Evolutionary conservation across 2,329 filamentous ascomycete species (phyloP).

Genomic region (Trematosphaeria pertusa): DNA sequence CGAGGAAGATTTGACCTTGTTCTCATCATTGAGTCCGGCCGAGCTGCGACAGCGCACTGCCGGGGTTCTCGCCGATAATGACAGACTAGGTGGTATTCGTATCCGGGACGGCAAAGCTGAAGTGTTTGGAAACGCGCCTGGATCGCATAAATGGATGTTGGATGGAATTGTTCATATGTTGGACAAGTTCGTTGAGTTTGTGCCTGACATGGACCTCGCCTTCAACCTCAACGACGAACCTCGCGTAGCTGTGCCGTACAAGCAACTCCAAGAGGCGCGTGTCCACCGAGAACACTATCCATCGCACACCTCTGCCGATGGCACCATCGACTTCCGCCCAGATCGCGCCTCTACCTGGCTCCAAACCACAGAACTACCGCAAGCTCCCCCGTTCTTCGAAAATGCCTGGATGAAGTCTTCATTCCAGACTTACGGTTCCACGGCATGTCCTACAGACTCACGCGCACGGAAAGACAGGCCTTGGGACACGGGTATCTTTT

Average conservation of each 20-base stretch:
- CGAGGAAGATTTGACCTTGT: slow-evolving; percentile 62
- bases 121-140: slow-evolving; percentile 52
- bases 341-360: slow-evolving; percentile 50
- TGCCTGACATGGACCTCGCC: slow-evolving; percentile 69
- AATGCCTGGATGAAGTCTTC: slow-evolving; percentile 47
- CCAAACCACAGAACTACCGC: slow-evolving; percentile 27
- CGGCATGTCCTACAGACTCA: slow-evolving; percentile 69
- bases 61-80: slow-evolving; percentile 59
- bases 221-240: slow-evolving; percentile 69
- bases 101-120: slow-evolving; percentile 61
- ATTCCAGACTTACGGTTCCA: slow-evolving; percentile 51
- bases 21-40: slow-evolving; percentile 59
- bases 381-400: slow-evolving; percentile 37
- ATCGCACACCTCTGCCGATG: slow-evolving; percentile 26
- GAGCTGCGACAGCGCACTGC: slow-evolving; percentile 61
- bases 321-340: slow-evolving; percentile 44
- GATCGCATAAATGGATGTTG: slow-evolving; percentile 66
- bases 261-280: slow-evolving; percentile 35
- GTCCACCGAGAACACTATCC: slow-evolving; percentile 32
- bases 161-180: slow-evolving; percentile 63
- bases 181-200: slow-evolving; percentile 54
- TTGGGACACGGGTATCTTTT: slow-evolving; percentile 71
- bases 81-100: slow-evolving; percentile 63
- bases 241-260: slow-evolving; percentile 61
- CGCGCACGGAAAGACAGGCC: slow-evolving; percentile 64